phyloP scores from a whole-genome alignment of 495 filamentous ascomycete genomes.

The Penicillium maclennaniae region DNA sequence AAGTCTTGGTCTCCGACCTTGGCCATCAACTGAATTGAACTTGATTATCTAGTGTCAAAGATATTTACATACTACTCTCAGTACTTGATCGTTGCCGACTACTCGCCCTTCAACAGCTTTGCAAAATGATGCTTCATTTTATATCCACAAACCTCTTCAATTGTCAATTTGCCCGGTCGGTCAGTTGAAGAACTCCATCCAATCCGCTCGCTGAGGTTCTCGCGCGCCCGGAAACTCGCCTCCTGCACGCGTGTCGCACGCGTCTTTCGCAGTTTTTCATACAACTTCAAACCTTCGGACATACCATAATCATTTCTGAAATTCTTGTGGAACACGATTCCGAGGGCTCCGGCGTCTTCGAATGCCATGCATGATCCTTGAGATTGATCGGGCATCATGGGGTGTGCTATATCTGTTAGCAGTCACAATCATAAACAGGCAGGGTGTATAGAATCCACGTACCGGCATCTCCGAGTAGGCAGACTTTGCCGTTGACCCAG shows the following conservation, averaged over 20 bases:
- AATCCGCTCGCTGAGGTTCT: constrained; percentile 30
- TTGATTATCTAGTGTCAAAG: no score
- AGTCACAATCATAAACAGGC: not conserved
- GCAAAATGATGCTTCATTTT: constrained; percentile 23
- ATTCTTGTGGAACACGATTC: constrained; percentile 30
- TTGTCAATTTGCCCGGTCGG: constrained; percentile 26
- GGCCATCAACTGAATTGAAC: no score
- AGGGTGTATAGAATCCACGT: not conserved
- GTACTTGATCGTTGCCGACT: no score
- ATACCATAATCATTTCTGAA: constrained; percentile 26
- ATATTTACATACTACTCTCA: no score
- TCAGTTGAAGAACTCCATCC: constrained; percentile 22
- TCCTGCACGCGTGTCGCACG: constrained; percentile 39
- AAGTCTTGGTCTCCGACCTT: no score
- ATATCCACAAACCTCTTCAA: constrained; percentile 30
- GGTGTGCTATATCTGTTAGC: constrained; percentile 31
- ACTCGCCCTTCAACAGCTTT: constrained; percentile 5
- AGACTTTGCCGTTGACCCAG: constrained; percentile 24
- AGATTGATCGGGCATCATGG: constrained; percentile 47
- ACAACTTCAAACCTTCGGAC: constrained; percentile 27
- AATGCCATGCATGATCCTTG: constrained; percentile 40
- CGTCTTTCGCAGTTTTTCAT: constrained; percentile 38
- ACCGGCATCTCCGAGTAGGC: constrained; percentile 29
- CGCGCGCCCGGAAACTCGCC: constrained; percentile 29
- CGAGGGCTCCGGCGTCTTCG: constrained; percentile 37